Percentiles rank a stretch among this genome's conserved stretches.
phyloP scores from a whole-genome alignment of 306 rosid species.

The Alnus glutinosa region DNA sequence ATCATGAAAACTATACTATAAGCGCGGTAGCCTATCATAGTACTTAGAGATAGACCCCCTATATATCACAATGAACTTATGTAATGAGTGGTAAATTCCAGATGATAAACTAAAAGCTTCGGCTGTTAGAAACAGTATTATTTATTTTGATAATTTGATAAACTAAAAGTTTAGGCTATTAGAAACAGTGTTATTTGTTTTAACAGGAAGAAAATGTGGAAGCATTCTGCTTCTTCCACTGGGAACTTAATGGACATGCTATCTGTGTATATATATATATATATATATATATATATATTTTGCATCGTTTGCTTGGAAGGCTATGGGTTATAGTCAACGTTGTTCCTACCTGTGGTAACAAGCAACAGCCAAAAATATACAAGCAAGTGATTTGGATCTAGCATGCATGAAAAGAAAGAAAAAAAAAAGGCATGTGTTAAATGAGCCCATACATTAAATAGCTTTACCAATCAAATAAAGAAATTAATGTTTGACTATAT shows the following conservation, averaged over 20 bases:
- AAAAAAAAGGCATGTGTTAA: not conserved
- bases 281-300: too few species aligned
- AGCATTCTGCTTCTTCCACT: not conserved
- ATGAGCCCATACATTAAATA: not conserved
- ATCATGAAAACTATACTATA: not conserved
- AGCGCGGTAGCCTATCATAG: not conserved
- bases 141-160: not conserved
- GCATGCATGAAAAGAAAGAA: not conserved
- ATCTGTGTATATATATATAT: too few species aligned
- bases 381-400: not conserved
- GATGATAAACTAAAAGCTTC: not conserved
- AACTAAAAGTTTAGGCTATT: not conserved
- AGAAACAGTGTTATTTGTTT: not conserved
- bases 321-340: not conserved
- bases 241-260: not conserved
- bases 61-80: not conserved
- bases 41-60: not conserved
- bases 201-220: not conserved
- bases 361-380: not conserved
- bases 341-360: not conserved
- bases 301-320: not conserved
- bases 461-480: constrained; percentile 5
- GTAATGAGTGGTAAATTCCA: not conserved
- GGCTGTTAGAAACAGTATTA: not conserved
- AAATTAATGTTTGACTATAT: constrained; percentile 28